Conservation (phyloP, 345 rosid genomes). For the Populus nigra region DNA sequence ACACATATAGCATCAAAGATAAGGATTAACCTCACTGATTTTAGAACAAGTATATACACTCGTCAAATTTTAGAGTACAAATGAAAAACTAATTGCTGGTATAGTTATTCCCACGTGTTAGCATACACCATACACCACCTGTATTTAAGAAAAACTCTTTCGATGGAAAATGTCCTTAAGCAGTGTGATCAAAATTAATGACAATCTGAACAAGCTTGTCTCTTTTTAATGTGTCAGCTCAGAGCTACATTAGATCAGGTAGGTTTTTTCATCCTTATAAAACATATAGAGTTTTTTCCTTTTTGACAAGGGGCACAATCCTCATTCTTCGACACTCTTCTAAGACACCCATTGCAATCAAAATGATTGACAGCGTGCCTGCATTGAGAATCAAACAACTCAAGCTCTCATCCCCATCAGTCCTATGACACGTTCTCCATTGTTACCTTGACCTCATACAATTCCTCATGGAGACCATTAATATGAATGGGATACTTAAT, state of each 20-base stretch:
- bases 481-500: background rate
- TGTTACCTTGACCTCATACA: background rate
- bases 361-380: background rate
- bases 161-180: background rate
- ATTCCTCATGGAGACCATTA: background rate
- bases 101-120: background rate
- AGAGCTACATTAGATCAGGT: too few relatives aligned
- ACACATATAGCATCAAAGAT: background rate
- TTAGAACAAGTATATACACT: background rate
- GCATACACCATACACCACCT: background rate
- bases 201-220: background rate
- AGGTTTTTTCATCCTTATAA: too few relatives aligned
- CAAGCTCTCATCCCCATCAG: background rate
- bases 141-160: background rate
- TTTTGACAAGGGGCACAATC: background rate
- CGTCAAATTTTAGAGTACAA: background rate
- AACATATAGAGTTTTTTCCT: too few relatives aligned
- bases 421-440: background rate
- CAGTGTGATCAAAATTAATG: background rate
- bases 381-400: background rate
- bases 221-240: too few relatives aligned
- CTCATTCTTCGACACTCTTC: background rate
- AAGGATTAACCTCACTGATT: background rate
- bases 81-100: background rate
- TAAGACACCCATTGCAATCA: background rate